Base-by-base conservation (phyloP, 441 rosid genomes). In the Pelargonium myrrhifolium region DNA sequence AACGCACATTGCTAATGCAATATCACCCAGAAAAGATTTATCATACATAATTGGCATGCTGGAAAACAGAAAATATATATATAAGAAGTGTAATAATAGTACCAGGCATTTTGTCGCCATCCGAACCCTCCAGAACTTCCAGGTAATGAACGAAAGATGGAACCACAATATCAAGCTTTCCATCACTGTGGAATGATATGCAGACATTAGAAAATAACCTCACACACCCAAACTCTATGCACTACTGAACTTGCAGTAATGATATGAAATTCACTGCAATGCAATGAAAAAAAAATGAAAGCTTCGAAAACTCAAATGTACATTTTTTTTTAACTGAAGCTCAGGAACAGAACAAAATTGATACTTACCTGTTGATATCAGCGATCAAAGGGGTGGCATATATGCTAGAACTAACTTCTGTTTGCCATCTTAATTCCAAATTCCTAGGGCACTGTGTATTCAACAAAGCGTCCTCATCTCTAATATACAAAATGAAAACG, bases 91-190 rank as follows among this genome's bases (percentile, higher is more conserved):
- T 18, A 9, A 18, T 2, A 18, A 55, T 0, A 18, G 66, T 79
- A 92, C 99, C 99, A 3, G 98, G 88, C 97, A 92, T 89, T 84
- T 95, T 95, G 71, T 95, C 99, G 28, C 99, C 99, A 85, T 95
- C 99, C 42, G 98, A 76, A 24, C 99, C 99, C 84, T 95, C 99
- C 59, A 95, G 85, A 75, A 92, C 99, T 81, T 95, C 99, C 22
- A 95, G 98, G 80, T 95, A 92, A 72, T 95, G 99, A 77, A 95
- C 88, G 79, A 89, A 95, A 68, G 99, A 87, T 60, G 99, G 92
- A 80, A 95, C 93, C 74, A 95, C 98, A 64, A 95, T 78, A 71
- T 95, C 99, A 73, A 95, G 96, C 81, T 95, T 95, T 12, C 99
- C 99, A 83, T 95, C 99, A 81, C 99, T 95, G 80, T 17, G 11